These are phyloP conservation scores for Triticum timopheevii DNA, from an alignment of 176 grass and related monocot species.

Conservation along the genomic window DNA sequence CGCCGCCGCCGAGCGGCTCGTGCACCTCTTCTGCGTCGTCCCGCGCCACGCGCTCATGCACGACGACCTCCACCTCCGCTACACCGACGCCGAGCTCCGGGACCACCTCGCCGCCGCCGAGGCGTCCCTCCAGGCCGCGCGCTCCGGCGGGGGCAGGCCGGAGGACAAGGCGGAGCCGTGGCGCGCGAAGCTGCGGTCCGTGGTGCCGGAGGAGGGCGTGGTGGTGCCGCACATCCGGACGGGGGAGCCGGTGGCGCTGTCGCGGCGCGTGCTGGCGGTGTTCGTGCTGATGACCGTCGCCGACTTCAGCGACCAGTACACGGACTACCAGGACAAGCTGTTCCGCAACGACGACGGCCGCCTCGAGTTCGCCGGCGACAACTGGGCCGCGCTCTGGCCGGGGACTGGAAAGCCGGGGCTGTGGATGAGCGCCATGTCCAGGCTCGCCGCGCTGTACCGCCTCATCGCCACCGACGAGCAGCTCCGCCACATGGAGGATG, in stretches of 20 bases:
- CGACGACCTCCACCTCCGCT: slow-evolving; percentile 45
- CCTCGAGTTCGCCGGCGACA: slow-evolving; percentile 52
- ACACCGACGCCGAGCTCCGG: slow-evolving; percentile 46
- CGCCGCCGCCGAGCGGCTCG: slow-evolving; percentile 49
- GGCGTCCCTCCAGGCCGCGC: slow-evolving; percentile 38
- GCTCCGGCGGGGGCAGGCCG: not conserved
- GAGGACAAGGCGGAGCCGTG: slow-evolving; percentile 34
- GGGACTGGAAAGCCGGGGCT: slow-evolving; percentile 67
- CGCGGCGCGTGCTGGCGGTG: slow-evolving; percentile 42
- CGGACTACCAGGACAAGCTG: slow-evolving; percentile 80
- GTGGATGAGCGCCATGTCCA: slow-evolving; percentile 67
- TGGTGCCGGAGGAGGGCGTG: slow-evolving; percentile 56
- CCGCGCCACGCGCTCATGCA: slow-evolving; percentile 61
- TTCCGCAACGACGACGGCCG: slow-evolving; percentile 59
- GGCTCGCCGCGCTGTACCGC: slow-evolving; percentile 51
- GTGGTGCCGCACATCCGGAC: slow-evolving; percentile 61
- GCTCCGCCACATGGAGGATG: slow-evolving; percentile 4
- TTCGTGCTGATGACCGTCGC: slow-evolving; percentile 79
- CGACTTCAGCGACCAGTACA: slow-evolving; percentile 82
- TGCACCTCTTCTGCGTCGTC: slow-evolving; percentile 88
- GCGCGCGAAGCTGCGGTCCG: slow-evolving; percentile 46
- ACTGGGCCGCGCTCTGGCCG: slow-evolving; percentile 66
- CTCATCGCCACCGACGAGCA: slow-evolving; percentile 57
- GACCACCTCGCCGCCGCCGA: slow-evolving; percentile 38
- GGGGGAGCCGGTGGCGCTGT: slow-evolving; percentile 59